Conservation (phyloP, 768 basidiomycete species). For the Mycena galericulata region DNA sequence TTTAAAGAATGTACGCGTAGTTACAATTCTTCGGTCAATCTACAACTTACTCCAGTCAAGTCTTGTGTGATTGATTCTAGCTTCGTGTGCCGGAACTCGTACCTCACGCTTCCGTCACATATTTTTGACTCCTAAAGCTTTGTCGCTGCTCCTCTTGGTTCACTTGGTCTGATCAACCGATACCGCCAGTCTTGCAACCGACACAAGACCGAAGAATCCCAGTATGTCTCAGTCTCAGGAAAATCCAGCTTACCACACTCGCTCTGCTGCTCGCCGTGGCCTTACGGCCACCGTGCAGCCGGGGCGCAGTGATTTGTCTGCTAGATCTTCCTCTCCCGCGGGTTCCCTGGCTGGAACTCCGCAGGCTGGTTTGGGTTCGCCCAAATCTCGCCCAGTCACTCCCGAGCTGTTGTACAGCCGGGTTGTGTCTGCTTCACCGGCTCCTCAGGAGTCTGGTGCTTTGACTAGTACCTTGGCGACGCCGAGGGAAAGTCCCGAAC, state of each 20-base stretch:
- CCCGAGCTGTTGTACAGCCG: background rate
- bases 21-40: constrained; percentile 2
- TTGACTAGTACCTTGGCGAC: background rate
- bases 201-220: too few species aligned
- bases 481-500: background rate
- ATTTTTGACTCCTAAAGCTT: too few species aligned
- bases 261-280: too few species aligned
- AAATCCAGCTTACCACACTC: too few species aligned
- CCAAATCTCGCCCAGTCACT: background rate
- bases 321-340: background rate
- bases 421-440: background rate
- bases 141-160: too few species aligned
- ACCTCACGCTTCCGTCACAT: constrained; percentile 1
- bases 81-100: background rate
- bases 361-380: background rate
- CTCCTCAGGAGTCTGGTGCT: background rate
- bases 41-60: background rate
- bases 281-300: too few species aligned
- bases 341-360: constrained; percentile 1
- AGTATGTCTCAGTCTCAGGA: too few species aligned
- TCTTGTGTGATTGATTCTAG: background rate
- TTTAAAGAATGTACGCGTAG: background rate
- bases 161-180: too few species aligned
- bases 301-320: too few species aligned
- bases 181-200: too few species aligned